Evolutionary conservation across 352 stramenopile species (phyloP).

Genomic region (Pythium apleroticum): DNA sequence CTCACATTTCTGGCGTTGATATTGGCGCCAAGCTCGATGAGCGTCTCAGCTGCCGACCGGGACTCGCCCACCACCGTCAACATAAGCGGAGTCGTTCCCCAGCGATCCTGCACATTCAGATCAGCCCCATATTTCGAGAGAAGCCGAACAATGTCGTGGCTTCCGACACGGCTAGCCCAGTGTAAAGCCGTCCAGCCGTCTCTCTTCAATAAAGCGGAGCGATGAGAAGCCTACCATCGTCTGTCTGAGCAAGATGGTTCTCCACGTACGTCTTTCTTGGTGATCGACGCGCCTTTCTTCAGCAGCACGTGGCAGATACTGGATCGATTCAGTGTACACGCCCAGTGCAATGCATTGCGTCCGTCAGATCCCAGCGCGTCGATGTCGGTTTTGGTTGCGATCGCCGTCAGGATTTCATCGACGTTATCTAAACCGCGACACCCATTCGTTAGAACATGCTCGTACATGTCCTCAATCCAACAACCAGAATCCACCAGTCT

Average conservation of each 20-base stretch:
- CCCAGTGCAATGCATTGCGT: slow-evolving; percentile 81
- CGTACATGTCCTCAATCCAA: neutral
- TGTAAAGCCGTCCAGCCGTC: slow-evolving; percentile 79
- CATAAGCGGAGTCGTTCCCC: slow-evolving; percentile 80
- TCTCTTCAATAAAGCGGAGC: slow-evolving; percentile 28
- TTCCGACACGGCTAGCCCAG: slow-evolving; percentile 76
- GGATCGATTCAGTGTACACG: slow-evolving; percentile 68
- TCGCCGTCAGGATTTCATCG: slow-evolving; percentile 64
- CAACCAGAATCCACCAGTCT: slow-evolving; percentile 35
- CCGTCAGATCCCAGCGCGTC: slow-evolving; percentile 71
- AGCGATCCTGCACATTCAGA: slow-evolving; percentile 72
- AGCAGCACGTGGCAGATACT: slow-evolving; percentile 82
- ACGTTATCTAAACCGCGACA: slow-evolving; percentile 56
- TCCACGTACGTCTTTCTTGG: slow-evolving; percentile 66
- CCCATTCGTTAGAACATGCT: neutral
- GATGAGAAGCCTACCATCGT: neutral
- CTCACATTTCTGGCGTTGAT: slow-evolving; percentile 69
- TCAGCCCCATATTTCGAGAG: slow-evolving; percentile 76
- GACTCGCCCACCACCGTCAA: slow-evolving; percentile 74
- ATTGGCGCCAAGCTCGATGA: slow-evolving; percentile 74
- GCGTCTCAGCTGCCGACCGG: slow-evolving; percentile 45
- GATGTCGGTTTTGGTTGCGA: slow-evolving; percentile 76
- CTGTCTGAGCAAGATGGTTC: neutral
- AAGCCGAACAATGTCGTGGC: slow-evolving; percentile 70
- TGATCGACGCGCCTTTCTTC: slow-evolving; percentile 76